A percentile compares a stretch with the other conserved stretches of the same genome.
phyloP scores from a whole-genome alignment of 495 filamentous ascomycete genomes.

The Aspergillus diversus region DNA sequence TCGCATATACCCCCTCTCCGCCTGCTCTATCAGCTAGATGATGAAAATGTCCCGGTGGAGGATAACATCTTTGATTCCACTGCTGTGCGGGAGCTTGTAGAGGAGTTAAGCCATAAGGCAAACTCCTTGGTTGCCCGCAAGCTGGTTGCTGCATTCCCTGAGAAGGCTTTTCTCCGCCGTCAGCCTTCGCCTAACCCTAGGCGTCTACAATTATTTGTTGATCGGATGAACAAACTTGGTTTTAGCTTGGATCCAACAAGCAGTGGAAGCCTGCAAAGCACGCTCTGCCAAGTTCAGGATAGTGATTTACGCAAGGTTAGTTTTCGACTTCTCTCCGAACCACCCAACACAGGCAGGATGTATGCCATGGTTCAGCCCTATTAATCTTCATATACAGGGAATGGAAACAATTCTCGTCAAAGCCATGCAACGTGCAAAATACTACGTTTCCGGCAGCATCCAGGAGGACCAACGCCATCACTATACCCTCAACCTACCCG shows the following conservation, averaged over 20 bases:
- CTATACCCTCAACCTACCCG: conserved; percentile 87
- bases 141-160: conserved; percentile 75
- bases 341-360: not conserved
- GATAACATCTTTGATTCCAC: conserved; percentile 94
- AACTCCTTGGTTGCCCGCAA: conserved; percentile 89
- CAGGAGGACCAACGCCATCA: conserved; percentile 76
- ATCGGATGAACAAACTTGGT: conserved; percentile 89
- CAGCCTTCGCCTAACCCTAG: conserved; percentile 84
- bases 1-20: conserved; percentile 82
- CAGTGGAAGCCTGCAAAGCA: conserved; percentile 89
- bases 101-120: conserved; percentile 90
- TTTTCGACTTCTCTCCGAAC: not conserved
- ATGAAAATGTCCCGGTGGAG: conserved; percentile 96
- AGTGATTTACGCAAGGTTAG: conserved; percentile 77
- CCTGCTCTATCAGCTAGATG: conserved; percentile 91
- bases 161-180: conserved; percentile 89
- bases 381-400: conserved; percentile 50
- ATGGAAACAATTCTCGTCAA: conserved; percentile 97
- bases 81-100: conserved; percentile 87
- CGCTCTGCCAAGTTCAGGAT: conserved; percentile 89
- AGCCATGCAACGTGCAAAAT: conserved; percentile 94
- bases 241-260: conserved; percentile 86
- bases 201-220: conserved; percentile 85
- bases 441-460: conserved; percentile 79
- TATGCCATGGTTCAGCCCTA: not conserved